Evolutionary conservation across 225 moss, liverwort and hornwort species (phyloP), one percentile per base, ranked within the genome.

Genomic region (Takakia lepidozioides): DNA sequence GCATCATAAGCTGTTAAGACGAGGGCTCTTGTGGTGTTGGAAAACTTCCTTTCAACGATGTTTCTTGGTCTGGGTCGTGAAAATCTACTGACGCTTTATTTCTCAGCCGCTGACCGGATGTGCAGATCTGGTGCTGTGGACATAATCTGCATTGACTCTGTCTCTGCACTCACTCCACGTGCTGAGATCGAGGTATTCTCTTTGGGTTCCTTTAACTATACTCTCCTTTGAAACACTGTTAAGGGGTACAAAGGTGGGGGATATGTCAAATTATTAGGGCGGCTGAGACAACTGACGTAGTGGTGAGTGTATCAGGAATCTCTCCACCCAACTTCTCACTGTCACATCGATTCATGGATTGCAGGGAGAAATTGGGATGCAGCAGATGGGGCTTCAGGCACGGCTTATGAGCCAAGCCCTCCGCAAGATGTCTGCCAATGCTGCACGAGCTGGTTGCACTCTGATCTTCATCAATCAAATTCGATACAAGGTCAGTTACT

Each of bases 341-440:
- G n/a, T n/a, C n/a, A n/a, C n/a, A n/a, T n/a, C n/a, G n/a, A n/a
- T n/a, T n/a, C n/a, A n/a, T n/a, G n/a, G n/a, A n/a, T n/a, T n/a
- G 27, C 51, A 88, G 88, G 88, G 86, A 54, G 93, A 93, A 65
- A 93, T 88, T 49, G 93, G 93, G 66, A 93, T 83, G 85, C 86
- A 93, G 69, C 86, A 88, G 67, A 93, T 93, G 71, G 93, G 93
- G 43, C 45, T 88, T 27, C 93, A 93, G 60, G 93, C 93, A 50
- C 93, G 93, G 34, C 81, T 88, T 20, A 93, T 88, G 88, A 88
- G 93, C 61, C 93, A 93, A 74, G 93, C 93, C 25, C 70, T 88
- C 19, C 86, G 88, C 25, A 93, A 93, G 71, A 93, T 93, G 88
- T 86, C 93, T 41, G 88, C 88, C 22, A 86, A 88, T 72, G 88